Conservation (phyloP, 805 yeast species). For the Kregervanrija delftensis region DNA sequence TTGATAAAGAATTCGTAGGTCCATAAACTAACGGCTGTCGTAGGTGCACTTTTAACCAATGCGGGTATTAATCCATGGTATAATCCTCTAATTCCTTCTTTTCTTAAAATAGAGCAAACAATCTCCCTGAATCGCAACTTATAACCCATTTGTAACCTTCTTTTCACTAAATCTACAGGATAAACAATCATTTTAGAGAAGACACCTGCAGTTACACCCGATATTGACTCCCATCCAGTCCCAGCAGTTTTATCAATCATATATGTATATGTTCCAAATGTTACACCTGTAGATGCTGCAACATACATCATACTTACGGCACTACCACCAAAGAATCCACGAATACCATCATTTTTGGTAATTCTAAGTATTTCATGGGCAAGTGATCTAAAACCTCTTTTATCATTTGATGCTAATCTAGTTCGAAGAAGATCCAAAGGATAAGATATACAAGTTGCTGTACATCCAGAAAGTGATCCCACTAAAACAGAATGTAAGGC, state of each 20-base stretch:
- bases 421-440: slow-evolving; percentile 92
- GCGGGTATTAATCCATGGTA: slow-evolving; percentile 73
- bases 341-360: slow-evolving; percentile 27
- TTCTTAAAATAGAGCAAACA: slow-evolving; percentile 29
- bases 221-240: slow-evolving; percentile 43
- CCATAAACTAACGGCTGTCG: slow-evolving; percentile 36
- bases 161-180: slow-evolving; percentile 80
- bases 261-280: slow-evolving; percentile 63
- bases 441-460: slow-evolving; percentile 69
- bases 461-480: slow-evolving; percentile 73
- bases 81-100: slow-evolving; percentile 61
- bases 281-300: slow-evolving; percentile 63
- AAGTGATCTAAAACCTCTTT: slow-evolving; percentile 28
- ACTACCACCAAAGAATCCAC: slow-evolving; percentile 46
- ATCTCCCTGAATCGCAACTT: too few species aligned
- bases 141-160: slow-evolving; percentile 59
- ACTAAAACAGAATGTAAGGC: slow-evolving; percentile 44
- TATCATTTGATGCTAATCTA: slow-evolving; percentile 63
- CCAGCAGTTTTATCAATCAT: slow-evolving; percentile 14
- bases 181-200: slow-evolving; percentile 67
- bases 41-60: slow-evolving; percentile 73
- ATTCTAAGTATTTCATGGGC: slow-evolving; percentile 29
- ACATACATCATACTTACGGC: slow-evolving; percentile 52
- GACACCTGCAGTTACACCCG: slow-evolving; percentile 74
- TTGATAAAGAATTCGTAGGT: slow-evolving; percentile 26